phyloP scores from a whole-genome alignment of 331 rosid genomes.

The Malus hybrid region DNA sequence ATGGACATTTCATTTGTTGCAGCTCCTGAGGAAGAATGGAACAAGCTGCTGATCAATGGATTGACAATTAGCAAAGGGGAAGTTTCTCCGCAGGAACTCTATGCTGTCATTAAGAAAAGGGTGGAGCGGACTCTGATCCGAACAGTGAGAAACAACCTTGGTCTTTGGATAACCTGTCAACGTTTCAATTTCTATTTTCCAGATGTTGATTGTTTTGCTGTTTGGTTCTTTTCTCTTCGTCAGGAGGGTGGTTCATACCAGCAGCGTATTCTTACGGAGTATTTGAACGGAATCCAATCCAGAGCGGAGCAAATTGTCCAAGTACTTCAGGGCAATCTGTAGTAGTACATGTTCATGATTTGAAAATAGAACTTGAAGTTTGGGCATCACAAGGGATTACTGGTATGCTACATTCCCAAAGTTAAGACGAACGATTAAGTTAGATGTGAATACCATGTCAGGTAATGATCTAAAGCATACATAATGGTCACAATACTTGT shows the following conservation, averaged over 20 bases:
- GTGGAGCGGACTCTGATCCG: slow-evolving; percentile 80
- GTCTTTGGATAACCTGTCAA: not conserved
- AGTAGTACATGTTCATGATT: slow-evolving; percentile 17
- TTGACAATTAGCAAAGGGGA: slow-evolving; percentile 69
- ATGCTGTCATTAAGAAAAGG: slow-evolving; percentile 63
- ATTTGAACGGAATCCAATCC: slow-evolving; percentile 74
- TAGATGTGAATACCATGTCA: too few relatives aligned
- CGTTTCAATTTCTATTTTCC: slow-evolving; percentile 3
- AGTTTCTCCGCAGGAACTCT: slow-evolving; percentile 56
- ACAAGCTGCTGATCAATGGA: slow-evolving; percentile 62
- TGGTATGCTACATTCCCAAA: too few relatives aligned
- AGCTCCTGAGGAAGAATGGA: slow-evolving; percentile 95
- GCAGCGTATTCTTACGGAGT: slow-evolving; percentile 74
- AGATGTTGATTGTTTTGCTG: not conserved
- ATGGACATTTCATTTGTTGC: slow-evolving; percentile 18
- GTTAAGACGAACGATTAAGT: too few relatives aligned
- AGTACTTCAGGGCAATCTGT: slow-evolving; percentile 50
- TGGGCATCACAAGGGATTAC: not conserved
- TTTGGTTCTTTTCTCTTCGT: not conserved
- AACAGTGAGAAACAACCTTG: slow-evolving; percentile 55
- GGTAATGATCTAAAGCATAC: not conserved
- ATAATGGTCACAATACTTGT: not conserved
- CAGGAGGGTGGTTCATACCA: slow-evolving; percentile 96
- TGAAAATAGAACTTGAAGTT: not conserved
- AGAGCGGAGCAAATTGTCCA: slow-evolving; percentile 44